Evolutionary conservation across 257 asterid species (phyloP).

Genomic region (Petrea volubilis): DNA sequence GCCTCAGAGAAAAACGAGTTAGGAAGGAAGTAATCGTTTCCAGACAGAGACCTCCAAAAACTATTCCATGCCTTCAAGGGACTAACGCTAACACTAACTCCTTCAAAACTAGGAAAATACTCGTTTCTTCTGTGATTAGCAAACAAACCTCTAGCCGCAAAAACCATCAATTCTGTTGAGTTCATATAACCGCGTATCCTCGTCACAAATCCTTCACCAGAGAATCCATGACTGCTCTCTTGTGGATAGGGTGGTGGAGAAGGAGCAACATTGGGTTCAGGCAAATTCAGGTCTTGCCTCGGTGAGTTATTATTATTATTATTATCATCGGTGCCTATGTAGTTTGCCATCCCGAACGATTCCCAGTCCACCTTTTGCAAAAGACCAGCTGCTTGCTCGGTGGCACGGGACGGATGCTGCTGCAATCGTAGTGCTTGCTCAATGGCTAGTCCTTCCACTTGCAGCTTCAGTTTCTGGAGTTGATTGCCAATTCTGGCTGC

Average conservation of each 20-base stretch:
- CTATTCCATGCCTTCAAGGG: conserved; percentile 62
- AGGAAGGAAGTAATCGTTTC: conserved; percentile 27
- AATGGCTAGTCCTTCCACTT: conserved; percentile 60
- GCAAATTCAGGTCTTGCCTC: conserved; percentile 23
- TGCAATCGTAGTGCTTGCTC: conserved; percentile 45
- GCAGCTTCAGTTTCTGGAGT: conserved; percentile 61
- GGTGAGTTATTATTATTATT: conserved; percentile 27
- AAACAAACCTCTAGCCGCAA: conserved; percentile 70
- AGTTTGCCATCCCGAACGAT: conserved; percentile 54
- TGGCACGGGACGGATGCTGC: conserved; percentile 23
- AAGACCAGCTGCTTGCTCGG: conserved; percentile 49
- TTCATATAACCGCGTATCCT: conserved; percentile 60
- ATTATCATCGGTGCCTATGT: conserved; percentile 18
- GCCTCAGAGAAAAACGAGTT: conserved; percentile 27
- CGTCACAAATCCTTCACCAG: conserved; percentile 42
- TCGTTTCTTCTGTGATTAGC: conserved; percentile 27
- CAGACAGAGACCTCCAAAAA: conserved; percentile 44
- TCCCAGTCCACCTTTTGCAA: conserved; percentile 73
- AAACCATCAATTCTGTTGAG: conserved; percentile 50
- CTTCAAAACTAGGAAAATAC: conserved; percentile 27
- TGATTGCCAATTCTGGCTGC: conserved; percentile 65
- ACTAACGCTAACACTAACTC: too few species aligned
- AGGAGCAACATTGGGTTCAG: conserved; percentile 24
- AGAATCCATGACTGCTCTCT: conserved; percentile 29
- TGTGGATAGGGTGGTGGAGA: conserved; percentile 23